These are phyloP conservation scores for Pichia occidentalis DNA, from an alignment of 805 yeast species.

Conservation along the genomic window DNA sequence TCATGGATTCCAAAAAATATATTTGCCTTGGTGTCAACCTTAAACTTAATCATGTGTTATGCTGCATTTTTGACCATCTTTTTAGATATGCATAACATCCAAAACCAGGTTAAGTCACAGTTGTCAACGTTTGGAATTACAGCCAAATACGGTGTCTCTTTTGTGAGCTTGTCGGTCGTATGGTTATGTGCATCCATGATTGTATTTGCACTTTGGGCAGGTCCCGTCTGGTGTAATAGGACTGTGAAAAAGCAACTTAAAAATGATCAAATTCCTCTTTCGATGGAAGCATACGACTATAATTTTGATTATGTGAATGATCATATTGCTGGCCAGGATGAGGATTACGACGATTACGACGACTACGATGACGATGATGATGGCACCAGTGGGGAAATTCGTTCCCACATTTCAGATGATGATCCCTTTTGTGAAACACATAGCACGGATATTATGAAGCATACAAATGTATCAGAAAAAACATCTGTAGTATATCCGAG, in stretches of 20 bases:
- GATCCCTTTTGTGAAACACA: too few relatives aligned
- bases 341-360: neutral
- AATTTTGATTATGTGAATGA: conserved; percentile 9
- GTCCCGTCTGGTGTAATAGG: conserved; percentile 50
- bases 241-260: conserved; percentile 22
- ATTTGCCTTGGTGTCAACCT: conserved; percentile 32
- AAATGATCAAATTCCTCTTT: conserved; percentile 6
- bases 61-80: conserved; percentile 27
- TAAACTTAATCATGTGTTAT: conserved; percentile 28
- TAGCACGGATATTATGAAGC: too few relatives aligned
- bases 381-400: too few relatives aligned
- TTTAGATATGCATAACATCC: conserved; percentile 17
- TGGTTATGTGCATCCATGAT: conserved; percentile 33
- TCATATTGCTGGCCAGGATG: conserved; percentile 1
- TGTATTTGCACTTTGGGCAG: conserved; percentile 30
- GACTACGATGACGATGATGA: neutral
- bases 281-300: conserved; percentile 6
- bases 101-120: conserved; percentile 25
- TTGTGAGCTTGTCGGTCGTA: conserved; percentile 30
- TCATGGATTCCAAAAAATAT: conserved; percentile 33
- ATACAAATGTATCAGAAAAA: too few relatives aligned
- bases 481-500: too few relatives aligned
- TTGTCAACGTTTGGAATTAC: conserved; percentile 43
- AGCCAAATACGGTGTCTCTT: conserved; percentile 33
- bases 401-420: neutral